phyloP scores from a whole-genome alignment of 2,329 filamentous ascomycete species.

The Diplodia mutila region DNA sequence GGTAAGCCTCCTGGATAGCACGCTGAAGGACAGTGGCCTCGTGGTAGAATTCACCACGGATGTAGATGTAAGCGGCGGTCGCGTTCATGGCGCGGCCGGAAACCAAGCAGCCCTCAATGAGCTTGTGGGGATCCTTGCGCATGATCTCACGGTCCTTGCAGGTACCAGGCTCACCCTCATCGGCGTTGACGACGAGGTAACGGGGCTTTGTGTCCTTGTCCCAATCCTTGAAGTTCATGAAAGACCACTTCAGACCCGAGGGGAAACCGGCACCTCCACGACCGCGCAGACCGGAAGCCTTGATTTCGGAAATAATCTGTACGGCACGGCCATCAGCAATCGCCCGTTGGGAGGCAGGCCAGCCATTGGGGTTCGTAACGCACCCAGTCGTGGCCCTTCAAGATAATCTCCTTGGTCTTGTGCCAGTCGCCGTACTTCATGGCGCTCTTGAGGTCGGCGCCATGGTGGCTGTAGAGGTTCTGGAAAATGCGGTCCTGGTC shows the following conservation, averaged over 20 bases:
- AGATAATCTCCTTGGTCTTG: slow-evolving; percentile 97
- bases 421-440: slow-evolving; percentile 99
- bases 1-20: slow-evolving; percentile 97
- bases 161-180: slow-evolving; percentile 97
- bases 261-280: slow-evolving; percentile 98
- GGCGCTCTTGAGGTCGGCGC: slow-evolving; percentile 86
- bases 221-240: slow-evolving; percentile 99
- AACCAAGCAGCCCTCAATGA: slow-evolving; percentile 94
- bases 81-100: slow-evolving; percentile 98
- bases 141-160: slow-evolving; percentile 99
- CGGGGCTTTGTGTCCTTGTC: slow-evolving; percentile 95
- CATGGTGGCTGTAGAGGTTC: slow-evolving; percentile 94
- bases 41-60: slow-evolving; percentile 96
- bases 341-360: not conserved
- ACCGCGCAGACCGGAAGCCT: slow-evolving; percentile 91
- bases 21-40: slow-evolving; percentile 92
- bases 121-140: slow-evolving; percentile 99
- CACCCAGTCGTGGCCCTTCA: slow-evolving; percentile 96
- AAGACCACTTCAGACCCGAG: slow-evolving; percentile 99
- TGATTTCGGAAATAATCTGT: slow-evolving; percentile 93
- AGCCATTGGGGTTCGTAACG: slow-evolving; percentile 31
- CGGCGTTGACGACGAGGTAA: slow-evolving; percentile 97
- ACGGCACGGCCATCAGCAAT: slow-evolving; percentile 31
- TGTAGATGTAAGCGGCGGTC: slow-evolving; percentile 98
- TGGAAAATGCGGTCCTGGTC: slow-evolving; percentile 99